These are phyloP conservation scores for Sisymbrium altissimum DNA, from an alignment of 345 rosid genomes.

Conservation along the genomic window DNA sequence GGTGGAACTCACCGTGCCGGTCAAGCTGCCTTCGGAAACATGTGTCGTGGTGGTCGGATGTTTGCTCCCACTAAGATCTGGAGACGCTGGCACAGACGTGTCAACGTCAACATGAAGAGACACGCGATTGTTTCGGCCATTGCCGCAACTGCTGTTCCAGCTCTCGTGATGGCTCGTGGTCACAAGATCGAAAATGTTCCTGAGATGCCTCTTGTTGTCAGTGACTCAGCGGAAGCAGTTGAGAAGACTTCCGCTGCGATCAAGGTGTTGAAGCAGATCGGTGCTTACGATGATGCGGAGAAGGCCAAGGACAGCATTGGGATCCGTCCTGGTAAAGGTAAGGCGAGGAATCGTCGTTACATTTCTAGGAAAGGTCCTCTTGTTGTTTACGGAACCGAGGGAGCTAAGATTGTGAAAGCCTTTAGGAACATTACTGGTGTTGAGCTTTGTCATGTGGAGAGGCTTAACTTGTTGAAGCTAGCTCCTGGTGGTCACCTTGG, in stretches of 20 bases:
- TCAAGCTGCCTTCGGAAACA: constrained; percentile 97
- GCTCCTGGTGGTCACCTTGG: constrained; percentile 99
- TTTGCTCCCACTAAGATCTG: constrained; percentile 98
- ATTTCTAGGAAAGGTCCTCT: constrained; percentile 87
- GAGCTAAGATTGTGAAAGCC: constrained; percentile 83
- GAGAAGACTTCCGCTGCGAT: constrained; percentile 86
- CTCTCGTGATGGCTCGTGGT: constrained; percentile 92
- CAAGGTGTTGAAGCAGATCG: constrained; percentile 77
- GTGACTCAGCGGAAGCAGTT: constrained; percentile 64
- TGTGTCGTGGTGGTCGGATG: constrained; percentile 99
- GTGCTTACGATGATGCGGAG: constrained; percentile 81
- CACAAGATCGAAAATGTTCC: constrained; percentile 79
- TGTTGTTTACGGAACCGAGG: constrained; percentile 76
- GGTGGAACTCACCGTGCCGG: constrained; percentile 99
- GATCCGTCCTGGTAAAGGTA: constrained; percentile 89
- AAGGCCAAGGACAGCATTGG: constrained; percentile 87
- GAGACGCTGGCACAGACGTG: constrained; percentile 93
- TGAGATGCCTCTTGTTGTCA: constrained; percentile 76
- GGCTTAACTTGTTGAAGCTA: constrained; percentile 74
- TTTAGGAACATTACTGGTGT: constrained; percentile 95
- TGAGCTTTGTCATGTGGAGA: constrained; percentile 79
- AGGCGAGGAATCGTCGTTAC: constrained; percentile 84
- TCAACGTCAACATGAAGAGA: constrained; percentile 85
- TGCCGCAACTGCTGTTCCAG: constrained; percentile 74
- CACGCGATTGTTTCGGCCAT: constrained; percentile 84